These are phyloP conservation scores for Rhodotorula babjevae DNA, from an alignment of 768 basidiomycete genomes.

Conservation along the genomic window DNA sequence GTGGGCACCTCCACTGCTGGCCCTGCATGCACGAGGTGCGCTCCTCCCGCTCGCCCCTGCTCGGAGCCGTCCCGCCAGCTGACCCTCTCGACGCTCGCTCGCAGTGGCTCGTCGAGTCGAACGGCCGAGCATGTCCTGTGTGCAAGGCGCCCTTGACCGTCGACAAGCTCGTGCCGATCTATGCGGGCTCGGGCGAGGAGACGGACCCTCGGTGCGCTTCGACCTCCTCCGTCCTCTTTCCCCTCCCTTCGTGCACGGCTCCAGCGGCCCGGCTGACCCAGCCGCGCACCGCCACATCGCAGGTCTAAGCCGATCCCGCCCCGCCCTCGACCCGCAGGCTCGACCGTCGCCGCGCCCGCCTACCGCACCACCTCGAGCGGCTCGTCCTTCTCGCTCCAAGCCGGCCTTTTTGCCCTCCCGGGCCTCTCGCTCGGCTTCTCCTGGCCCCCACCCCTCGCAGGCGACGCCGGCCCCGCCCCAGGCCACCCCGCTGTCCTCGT, in stretches of 20 bases:
- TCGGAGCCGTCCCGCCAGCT: not conserved
- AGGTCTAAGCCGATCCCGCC: constrained; percentile 11
- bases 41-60: not conserved
- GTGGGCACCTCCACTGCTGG: constrained; percentile 24
- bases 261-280: too few relatives aligned
- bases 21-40: constrained; percentile 24
- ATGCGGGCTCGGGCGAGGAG: not conserved
- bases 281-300: not conserved
- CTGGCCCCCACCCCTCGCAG: not conserved
- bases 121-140: constrained; percentile 6
- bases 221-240: too few relatives aligned
- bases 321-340: constrained; percentile 10
- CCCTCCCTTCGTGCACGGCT: too few relatives aligned
- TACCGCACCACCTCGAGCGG: not conserved
- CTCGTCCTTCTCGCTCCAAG: constrained; percentile 15
- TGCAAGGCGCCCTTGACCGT: constrained; percentile 13
- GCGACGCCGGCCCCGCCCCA: not conserved
- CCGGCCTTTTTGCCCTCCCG: constrained; percentile 20
- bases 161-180: constrained; percentile 15
- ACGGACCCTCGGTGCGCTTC: constrained; percentile 12
- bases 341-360: not conserved
- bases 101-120: constrained; percentile 26
- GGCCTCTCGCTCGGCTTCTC: constrained; percentile 12
- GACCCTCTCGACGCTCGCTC: not conserved
- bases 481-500: not conserved